phyloP scores from a whole-genome alignment of 805 yeast species.

The Saturnispora kantuleensis region DNA sequence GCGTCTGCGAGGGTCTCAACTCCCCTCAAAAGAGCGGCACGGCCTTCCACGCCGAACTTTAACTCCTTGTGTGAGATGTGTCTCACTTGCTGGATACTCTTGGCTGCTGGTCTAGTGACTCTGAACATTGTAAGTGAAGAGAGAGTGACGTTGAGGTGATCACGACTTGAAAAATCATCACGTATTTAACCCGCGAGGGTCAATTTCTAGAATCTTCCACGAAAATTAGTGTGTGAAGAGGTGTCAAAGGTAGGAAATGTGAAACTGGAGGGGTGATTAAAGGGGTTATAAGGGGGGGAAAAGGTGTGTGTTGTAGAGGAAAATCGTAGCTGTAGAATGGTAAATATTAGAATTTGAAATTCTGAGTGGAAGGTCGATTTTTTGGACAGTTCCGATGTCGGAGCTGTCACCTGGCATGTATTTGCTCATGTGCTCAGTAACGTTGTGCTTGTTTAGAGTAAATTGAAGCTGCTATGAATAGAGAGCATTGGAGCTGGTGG shows the following conservation, averaged over 20 bases:
- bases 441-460: no score
- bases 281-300: no score
- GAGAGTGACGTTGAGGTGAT: background rate
- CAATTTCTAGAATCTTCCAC: slow-evolving; percentile 6
- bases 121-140: slow-evolving; percentile 33
- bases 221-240: no score
- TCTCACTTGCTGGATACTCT: slow-evolving; percentile 33
- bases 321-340: no score
- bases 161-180: background rate
- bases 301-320: no score
- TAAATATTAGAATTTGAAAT: no score
- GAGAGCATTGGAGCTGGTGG: no score
- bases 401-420: background rate
- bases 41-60: slow-evolving; percentile 94
- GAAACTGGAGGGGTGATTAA: no score
- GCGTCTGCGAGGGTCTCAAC: slow-evolving; percentile 94
- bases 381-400: background rate
- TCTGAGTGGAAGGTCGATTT: background rate
- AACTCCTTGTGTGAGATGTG: slow-evolving; percentile 75
- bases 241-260: no score
- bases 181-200: background rate
- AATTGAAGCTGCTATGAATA: no score
- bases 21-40: slow-evolving; percentile 89
- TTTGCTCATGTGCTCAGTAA: no score
- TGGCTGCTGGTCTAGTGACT: slow-evolving; percentile 35